phyloP scores from a whole-genome alignment of 441 rosid genomes.

The Pelargonium citronellum region DNA sequence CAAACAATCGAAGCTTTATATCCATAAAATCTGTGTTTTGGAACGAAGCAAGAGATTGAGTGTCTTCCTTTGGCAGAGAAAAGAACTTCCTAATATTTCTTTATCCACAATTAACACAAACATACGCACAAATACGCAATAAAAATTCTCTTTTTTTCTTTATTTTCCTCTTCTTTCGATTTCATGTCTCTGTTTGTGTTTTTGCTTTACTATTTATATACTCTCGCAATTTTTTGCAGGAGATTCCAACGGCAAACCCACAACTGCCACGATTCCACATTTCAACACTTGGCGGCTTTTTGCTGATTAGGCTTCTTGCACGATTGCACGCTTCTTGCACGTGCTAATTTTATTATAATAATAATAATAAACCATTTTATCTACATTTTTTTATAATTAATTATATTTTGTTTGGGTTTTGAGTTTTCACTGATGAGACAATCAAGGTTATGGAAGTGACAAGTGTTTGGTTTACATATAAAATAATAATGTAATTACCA shows the following conservation, averaged over 20 bases:
- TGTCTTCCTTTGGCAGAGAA: constrained; percentile 1
- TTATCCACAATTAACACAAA: background rate
- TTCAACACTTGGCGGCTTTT: constrained; percentile 9
- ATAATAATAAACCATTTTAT: background rate
- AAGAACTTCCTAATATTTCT: background rate
- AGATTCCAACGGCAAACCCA: constrained; percentile 7
- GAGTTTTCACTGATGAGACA: too few relatives aligned
- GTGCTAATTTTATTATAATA: background rate
- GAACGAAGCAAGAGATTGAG: constrained; percentile 7
- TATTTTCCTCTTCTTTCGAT: background rate
- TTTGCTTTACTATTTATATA: background rate
- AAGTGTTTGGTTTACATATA: too few relatives aligned
- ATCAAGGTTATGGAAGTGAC: too few relatives aligned
- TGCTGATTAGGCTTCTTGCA: background rate
- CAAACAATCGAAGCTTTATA: background rate
- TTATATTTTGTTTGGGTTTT: background rate
- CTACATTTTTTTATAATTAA: background rate
- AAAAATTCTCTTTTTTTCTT: background rate
- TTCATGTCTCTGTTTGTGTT: background rate
- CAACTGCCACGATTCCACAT: constrained; percentile 1
- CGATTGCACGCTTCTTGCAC: background rate
- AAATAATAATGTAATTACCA: too few relatives aligned
- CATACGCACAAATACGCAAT: background rate
- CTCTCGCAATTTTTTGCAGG: background rate
- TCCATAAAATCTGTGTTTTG: background rate